Base-by-base conservation (phyloP, 2,329 filamentous ascomycete species). In the Calonectria hongkongensis region DNA sequence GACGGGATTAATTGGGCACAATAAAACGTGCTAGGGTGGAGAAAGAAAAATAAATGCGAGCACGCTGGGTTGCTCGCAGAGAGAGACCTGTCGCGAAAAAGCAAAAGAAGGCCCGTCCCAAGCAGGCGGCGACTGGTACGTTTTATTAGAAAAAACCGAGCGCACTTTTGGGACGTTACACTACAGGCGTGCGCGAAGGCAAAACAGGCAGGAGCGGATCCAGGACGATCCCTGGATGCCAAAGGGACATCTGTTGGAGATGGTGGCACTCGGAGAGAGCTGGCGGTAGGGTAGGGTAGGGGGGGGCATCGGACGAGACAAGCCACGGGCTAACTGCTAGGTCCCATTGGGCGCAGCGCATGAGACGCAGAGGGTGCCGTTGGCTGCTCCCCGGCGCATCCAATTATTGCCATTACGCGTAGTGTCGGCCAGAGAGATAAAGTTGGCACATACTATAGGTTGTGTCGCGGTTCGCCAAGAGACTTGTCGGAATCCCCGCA, bases 121-220 rank as follows among this genome's bases (percentile, higher is more conserved):
- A 43, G 12, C n/a, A 27, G 28, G 47, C 30, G 54, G 65, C 27
- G 56, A 28, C n/a, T 21, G 18, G 48, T 25, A 60, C 13, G 39
- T 72, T 72, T 68, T 72, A 68, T 72, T 66, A 13, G 39, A 33
- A 41, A 47, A 47, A 16, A 60, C 58, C 27, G 66, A 69, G 41
- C 28, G 47, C 47, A 36, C 71, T 27, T 64, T 16, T 60, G 54
- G 54, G 2, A 60, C 47, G 70, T 68, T 41, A 48, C 65, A 72
- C 70, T 63, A 30, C 28, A 28, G 25, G 51, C 27, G 27, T 25
- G 71, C 69, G 67, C 73, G 68, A 77, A 65, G 64, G 75, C 78
- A 33, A 78, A 79, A 79, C 56, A 58, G 78, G 78, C 75, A 79
- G 78, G 78, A 79, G 73, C 69, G 63, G 64, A 60, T 65, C 63